Conservation (phyloP, 495 filamentous ascomycete species). For the Tuber brumale region DNA sequence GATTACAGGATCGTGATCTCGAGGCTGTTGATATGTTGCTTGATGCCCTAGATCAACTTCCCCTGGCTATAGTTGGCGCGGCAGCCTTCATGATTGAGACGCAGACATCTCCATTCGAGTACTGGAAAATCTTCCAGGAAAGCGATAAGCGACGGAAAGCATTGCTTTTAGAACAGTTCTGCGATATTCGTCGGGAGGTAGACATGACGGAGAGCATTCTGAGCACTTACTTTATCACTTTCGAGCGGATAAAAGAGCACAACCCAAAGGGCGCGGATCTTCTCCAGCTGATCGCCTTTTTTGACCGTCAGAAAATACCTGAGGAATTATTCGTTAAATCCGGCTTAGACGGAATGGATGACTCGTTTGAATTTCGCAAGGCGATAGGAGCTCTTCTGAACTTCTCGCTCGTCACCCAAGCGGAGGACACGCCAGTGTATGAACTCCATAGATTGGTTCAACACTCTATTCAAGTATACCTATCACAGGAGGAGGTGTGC, state of each 20-base stretch:
- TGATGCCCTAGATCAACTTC: conserved; percentile 17
- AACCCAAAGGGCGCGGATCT: conserved; percentile 37
- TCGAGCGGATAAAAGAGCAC: conserved; percentile 44
- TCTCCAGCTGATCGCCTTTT: conserved; percentile 40
- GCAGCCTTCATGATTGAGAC: conserved; percentile 1
- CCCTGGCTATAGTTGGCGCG: conserved; percentile 25
- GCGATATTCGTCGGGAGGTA: neutral
- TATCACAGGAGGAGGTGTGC: neutral
- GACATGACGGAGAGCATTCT: conserved; percentile 21
- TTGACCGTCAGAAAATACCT: conserved; percentile 43
- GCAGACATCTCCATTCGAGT: neutral
- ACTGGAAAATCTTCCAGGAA: neutral
- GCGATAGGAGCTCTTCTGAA: conserved; percentile 9
- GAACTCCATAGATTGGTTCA: conserved; percentile 21
- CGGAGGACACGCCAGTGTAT: conserved; percentile 5
- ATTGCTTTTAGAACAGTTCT: neutral
- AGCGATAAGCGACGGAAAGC: neutral
- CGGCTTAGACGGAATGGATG: neutral
- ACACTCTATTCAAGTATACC: conserved; percentile 12
- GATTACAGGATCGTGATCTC: neutral
- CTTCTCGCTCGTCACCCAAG: conserved; percentile 14
- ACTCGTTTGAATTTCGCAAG: conserved; percentile 8
- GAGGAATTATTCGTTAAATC: conserved; percentile 14
- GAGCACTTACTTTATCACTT: conserved; percentile 48
- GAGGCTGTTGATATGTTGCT: conserved; percentile 9